These are phyloP conservation scores for Colletotrichum godetiae DNA, from an alignment of 2,329 filamentous ascomycete species.

Conservation along the genomic window DNA sequence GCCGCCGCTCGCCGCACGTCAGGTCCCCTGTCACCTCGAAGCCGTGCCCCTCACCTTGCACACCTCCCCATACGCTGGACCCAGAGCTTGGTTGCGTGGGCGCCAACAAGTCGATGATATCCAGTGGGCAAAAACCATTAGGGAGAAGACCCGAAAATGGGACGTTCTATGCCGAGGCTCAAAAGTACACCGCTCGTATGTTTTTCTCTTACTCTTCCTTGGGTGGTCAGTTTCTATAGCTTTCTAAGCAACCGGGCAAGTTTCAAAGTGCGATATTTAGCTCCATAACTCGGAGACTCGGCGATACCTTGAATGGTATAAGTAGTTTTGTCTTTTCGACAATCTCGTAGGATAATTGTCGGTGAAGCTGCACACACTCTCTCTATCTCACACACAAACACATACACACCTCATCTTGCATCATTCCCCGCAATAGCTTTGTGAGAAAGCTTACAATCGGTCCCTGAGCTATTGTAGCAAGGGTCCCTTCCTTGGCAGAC, in stretches of 20 bases:
- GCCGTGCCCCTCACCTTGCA: conserved; percentile 5
- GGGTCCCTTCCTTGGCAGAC: conserved; percentile 14
- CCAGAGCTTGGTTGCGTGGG: background rate
- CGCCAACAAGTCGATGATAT: background rate
- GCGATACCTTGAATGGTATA: background rate
- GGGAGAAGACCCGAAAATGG: background rate
- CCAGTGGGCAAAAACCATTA: background rate
- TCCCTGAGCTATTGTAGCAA: conserved; percentile 1
- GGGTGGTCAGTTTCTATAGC: background rate
- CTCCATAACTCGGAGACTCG: background rate
- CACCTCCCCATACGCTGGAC: background rate
- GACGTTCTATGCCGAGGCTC: conserved; percentile 19
- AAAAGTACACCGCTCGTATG: conserved; percentile 23
- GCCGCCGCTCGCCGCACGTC: conserved; percentile 10
- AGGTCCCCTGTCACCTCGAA: conserved; percentile 7
- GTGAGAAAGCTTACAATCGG: background rate
- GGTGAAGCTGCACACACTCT: background rate
- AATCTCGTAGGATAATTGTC: background rate
- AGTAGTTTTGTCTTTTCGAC: background rate
- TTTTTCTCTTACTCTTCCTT: background rate
- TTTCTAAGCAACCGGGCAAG: conserved; percentile 1
- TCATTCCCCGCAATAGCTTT: conserved; percentile 20
- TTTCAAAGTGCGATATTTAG: background rate
- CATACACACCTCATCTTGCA: conserved; percentile 1
- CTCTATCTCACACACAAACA: background rate